Evolutionary conservation across 2,329 filamentous ascomycete genomes (phyloP).

Genomic region (Aspergillus novoparasiticus): DNA sequence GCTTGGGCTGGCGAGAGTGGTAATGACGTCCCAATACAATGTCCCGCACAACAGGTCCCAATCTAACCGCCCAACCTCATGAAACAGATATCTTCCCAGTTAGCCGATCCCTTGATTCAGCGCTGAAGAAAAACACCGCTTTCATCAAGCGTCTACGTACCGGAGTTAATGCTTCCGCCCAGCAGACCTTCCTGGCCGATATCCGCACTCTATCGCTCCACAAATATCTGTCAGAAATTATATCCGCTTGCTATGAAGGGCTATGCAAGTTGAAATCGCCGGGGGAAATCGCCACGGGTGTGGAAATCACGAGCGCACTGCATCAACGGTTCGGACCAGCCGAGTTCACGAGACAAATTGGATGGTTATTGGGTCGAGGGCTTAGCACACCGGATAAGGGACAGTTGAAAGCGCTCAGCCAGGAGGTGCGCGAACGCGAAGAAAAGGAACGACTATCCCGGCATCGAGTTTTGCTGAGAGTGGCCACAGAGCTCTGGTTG

Average conservation of each 20-base stretch:
- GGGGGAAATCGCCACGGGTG: constrained; percentile 86
- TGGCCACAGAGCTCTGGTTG: constrained; percentile 95
- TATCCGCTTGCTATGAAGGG: constrained; percentile 92
- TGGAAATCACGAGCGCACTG: constrained; percentile 91
- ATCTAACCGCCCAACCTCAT: constrained; percentile 26
- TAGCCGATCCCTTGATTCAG: constrained; percentile 82
- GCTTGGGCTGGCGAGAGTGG: constrained; percentile 89
- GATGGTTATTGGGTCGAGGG: constrained; percentile 88
- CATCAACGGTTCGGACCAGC: constrained; percentile 90
- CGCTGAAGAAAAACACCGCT: constrained; percentile 95
- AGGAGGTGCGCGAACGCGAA: constrained; percentile 87
- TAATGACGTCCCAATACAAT: constrained; percentile 42
- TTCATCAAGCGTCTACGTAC: constrained; percentile 97
- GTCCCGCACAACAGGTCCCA: constrained; percentile 12
- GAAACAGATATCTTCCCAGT: constrained; percentile 73
- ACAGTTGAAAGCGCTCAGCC: constrained; percentile 73
- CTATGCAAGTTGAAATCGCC: constrained; percentile 88
- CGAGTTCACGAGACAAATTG: constrained; percentile 89
- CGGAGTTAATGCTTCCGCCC: constrained; percentile 76
- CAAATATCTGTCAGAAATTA: constrained; percentile 96
- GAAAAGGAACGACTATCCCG: constrained; percentile 89
- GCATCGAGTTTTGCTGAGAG: constrained; percentile 81
- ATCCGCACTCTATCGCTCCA: constrained; percentile 87
- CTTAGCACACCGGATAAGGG: constrained; percentile 88
- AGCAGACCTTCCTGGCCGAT: constrained; percentile 84